Conservation (phyloP, 164 flowering plant genomes). For the Macadamia tetraphylla region DNA sequence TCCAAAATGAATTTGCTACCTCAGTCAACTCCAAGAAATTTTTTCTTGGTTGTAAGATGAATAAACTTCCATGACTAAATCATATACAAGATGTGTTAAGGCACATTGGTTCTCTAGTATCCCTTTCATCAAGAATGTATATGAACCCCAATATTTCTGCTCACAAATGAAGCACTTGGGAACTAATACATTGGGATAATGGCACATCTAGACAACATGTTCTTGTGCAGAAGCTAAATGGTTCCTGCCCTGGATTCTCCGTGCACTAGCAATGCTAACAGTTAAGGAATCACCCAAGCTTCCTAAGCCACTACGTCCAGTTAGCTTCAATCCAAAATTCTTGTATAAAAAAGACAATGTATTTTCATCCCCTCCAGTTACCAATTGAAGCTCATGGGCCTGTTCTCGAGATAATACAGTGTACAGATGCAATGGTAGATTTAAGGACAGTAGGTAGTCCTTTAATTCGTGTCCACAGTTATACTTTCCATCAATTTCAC, state of each 20-base stretch:
- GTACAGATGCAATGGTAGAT: constrained; percentile 46
- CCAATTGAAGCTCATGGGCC: constrained; percentile 39
- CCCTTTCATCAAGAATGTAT: constrained; percentile 10
- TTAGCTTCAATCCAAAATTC: constrained; percentile 55
- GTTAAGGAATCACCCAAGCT: constrained; percentile 35
- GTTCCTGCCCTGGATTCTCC: constrained; percentile 42
- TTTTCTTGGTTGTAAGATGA: no score
- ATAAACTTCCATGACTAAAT: background rate
- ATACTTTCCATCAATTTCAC: constrained; percentile 13
- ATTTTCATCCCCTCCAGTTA: constrained; percentile 38
- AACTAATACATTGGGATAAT: constrained; percentile 5
- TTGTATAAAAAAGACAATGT: constrained; percentile 35
- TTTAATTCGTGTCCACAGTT: constrained; percentile 16
- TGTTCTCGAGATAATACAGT: constrained; percentile 54
- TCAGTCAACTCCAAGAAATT: background rate
- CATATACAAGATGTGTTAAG: constrained; percentile 10
- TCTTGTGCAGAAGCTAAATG: constrained; percentile 19
- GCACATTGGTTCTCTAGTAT: background rate
- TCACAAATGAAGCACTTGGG: constrained; percentile 7
- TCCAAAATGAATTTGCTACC: background rate
- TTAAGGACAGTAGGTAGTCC: constrained; percentile 6
- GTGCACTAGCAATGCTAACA: constrained; percentile 41
- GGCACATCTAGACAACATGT: constrained; percentile 8
- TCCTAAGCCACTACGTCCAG: constrained; percentile 52
- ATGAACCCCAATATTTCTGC: background rate